Evolutionary conservation across 2,329 filamentous ascomycete species (phyloP).

Genomic region (Orbilia blumenaviensis): DNA sequence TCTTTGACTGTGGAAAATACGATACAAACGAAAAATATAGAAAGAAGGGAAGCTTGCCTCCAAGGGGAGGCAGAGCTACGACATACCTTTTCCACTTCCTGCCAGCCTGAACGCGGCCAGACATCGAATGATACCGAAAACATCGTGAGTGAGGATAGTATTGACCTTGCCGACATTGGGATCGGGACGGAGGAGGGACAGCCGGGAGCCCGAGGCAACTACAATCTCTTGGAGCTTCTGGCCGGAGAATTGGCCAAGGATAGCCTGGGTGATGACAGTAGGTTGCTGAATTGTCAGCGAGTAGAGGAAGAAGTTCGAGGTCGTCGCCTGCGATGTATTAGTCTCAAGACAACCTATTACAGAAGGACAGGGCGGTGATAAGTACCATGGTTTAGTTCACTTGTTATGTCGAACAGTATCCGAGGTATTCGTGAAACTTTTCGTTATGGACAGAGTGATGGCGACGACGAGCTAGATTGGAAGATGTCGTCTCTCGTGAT

Average conservation of each 20-base stretch:
- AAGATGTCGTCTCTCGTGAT: constrained; percentile 24
- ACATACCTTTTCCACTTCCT: constrained; percentile 94
- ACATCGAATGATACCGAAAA: constrained; percentile 93
- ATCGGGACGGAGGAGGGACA: constrained; percentile 87
- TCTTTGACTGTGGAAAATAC: constrained; percentile 70
- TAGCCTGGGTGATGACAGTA: constrained; percentile 86
- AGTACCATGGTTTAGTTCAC: constrained; percentile 37
- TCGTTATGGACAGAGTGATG: constrained; percentile 3
- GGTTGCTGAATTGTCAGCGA: constrained; percentile 94
- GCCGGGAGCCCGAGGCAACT: constrained; percentile 86
- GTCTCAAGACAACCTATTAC: not conserved
- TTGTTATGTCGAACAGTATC: constrained; percentile 4
- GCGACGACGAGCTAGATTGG: constrained; percentile 37
- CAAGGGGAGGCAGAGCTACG: constrained; percentile 55
- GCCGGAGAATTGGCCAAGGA: constrained; percentile 92
- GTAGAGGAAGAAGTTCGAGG: constrained; percentile 98
- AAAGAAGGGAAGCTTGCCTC: not conserved
- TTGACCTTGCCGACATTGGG: constrained; percentile 84
- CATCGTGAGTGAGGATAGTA: constrained; percentile 86
- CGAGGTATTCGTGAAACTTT: not conserved
- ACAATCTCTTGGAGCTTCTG: constrained; percentile 98
- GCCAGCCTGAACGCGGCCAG: constrained; percentile 90
- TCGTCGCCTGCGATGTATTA: constrained; percentile 76
- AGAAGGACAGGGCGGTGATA: not conserved
- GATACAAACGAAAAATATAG: constrained; percentile 59